phyloP scores from a whole-genome alignment of 495 filamentous ascomycete species.

The Bacidia rubella region DNA sequence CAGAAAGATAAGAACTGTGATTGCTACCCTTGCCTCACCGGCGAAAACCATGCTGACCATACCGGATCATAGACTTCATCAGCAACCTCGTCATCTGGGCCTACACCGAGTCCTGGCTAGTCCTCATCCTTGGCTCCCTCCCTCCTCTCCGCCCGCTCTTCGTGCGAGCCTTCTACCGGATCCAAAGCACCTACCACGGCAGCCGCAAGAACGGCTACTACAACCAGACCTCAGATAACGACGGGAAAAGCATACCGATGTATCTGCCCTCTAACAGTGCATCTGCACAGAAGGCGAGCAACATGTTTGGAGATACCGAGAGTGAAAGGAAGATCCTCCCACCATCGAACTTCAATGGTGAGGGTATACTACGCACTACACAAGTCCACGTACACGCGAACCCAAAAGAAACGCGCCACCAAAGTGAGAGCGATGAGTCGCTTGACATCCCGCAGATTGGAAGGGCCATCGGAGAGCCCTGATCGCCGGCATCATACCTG shows the following conservation, averaged over 20 bases:
- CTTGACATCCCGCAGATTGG: too few species aligned
- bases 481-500: too few species aligned
- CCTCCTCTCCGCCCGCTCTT: background rate
- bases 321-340: conserved; percentile 4
- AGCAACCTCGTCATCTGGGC: conserved; percentile 4
- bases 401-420: background rate
- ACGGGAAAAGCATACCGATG: background rate
- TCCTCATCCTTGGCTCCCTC: background rate
- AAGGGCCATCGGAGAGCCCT: too few species aligned
- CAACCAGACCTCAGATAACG: background rate
- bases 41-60: background rate
- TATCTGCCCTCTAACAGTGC: background rate
- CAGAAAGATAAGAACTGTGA: background rate
- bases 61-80: background rate
- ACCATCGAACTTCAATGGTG: background rate
- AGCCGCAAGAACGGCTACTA: conserved; percentile 2
- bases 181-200: background rate
- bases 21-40: background rate
- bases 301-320: conserved; percentile 1
- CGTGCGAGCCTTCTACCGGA: background rate
- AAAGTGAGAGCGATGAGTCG: background rate
- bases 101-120: conserved; percentile 1
- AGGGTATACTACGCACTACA: conserved; percentile 3
- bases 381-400: conserved; percentile 2
- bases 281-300: background rate